A percentile compares a stretch with the other conserved stretches of the same genome.
phyloP scores from a whole-genome alignment of 768 basidiomycete species.

The Gloeopeniophorella convolvens region DNA sequence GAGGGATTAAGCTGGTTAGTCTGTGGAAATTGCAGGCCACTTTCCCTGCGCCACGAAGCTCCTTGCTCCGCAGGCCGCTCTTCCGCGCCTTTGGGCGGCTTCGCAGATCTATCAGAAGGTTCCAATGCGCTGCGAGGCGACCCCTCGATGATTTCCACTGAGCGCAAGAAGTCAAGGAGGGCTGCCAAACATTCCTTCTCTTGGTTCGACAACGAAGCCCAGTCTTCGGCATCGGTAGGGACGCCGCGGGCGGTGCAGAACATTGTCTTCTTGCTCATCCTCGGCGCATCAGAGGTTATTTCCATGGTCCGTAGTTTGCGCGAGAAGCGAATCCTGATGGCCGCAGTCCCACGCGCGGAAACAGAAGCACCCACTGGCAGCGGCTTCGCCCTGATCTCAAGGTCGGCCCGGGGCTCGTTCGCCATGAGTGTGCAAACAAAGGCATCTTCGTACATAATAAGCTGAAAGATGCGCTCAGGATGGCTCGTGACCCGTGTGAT shows the following conservation, averaged over 20 bases:
- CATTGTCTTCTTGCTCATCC: conserved; percentile 13
- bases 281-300: conserved; percentile 3
- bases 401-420: conserved; percentile 36
- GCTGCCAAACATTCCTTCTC: conserved; percentile 14
- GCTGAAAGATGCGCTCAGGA: conserved; percentile 24
- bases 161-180: conserved; percentile 16
- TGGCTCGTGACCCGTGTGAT: not conserved
- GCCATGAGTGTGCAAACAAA: conserved; percentile 43
- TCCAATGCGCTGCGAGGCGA: not conserved
- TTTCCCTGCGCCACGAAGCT: not conserved
- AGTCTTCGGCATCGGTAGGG: conserved; percentile 13
- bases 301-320: conserved; percentile 20
- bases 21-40: not conserved
- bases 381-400: too few relatives aligned
- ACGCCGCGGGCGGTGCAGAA: conserved; percentile 15
- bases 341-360: not conserved
- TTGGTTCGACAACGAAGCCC: conserved; percentile 6
- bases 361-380: not conserved
- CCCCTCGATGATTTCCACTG: conserved; percentile 15
- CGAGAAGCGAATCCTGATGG: conserved; percentile 14
- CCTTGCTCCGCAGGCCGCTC: not conserved
- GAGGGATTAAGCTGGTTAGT: not conserved
- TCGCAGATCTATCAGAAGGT: not conserved
- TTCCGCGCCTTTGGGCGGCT: conserved; percentile 1
- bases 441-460: conserved; percentile 32